Evolutionary conservation across 2,329 filamentous ascomycete genomes (phyloP).

Genomic region (Blastomyces gilchristii): DNA sequence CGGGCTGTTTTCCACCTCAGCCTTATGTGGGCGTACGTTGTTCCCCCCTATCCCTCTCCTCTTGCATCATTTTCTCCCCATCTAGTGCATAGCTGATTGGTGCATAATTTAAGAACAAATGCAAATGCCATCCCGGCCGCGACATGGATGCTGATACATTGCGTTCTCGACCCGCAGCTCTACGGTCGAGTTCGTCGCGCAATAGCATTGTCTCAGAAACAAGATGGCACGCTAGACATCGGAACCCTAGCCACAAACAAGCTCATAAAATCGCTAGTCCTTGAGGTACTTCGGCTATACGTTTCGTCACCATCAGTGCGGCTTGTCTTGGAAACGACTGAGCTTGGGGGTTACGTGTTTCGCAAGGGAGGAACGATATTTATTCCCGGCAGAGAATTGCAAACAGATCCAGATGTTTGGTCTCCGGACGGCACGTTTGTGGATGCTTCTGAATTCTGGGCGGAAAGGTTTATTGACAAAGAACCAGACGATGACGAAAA

Average conservation of each 20-base stretch:
- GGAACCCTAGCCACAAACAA: conserved; percentile 7
- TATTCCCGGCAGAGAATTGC: conserved; percentile 9
- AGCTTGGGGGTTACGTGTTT: conserved; percentile 11
- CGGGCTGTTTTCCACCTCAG: conserved; percentile 9
- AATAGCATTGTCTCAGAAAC: conserved; percentile 5
- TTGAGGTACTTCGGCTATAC: conserved; percentile 10
- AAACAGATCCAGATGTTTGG: conserved; percentile 12
- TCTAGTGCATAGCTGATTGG: background rate
- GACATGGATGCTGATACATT: conserved; percentile 12
- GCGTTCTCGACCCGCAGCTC: conserved; percentile 7
- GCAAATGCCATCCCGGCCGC: conserved; percentile 10
- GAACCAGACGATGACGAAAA: background rate
- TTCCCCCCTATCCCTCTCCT: background rate
- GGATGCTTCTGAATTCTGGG: conserved; percentile 8
- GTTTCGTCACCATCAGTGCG: conserved; percentile 11
- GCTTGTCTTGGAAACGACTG: conserved; percentile 10
- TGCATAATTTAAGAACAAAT: conserved; percentile 8
- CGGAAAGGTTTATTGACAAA: conserved; percentile 12
- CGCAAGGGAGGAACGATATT: conserved; percentile 10
- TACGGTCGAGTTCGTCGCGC: conserved; percentile 2
- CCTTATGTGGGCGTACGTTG: conserved; percentile 12
- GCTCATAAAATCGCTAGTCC: conserved; percentile 12
- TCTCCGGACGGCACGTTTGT: background rate
- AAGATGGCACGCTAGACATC: conserved; percentile 11
- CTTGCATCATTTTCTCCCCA: background rate